Conservation (phyloP, 2,329 filamentous ascomycete species). For the Fusarium decemcellulare region DNA sequence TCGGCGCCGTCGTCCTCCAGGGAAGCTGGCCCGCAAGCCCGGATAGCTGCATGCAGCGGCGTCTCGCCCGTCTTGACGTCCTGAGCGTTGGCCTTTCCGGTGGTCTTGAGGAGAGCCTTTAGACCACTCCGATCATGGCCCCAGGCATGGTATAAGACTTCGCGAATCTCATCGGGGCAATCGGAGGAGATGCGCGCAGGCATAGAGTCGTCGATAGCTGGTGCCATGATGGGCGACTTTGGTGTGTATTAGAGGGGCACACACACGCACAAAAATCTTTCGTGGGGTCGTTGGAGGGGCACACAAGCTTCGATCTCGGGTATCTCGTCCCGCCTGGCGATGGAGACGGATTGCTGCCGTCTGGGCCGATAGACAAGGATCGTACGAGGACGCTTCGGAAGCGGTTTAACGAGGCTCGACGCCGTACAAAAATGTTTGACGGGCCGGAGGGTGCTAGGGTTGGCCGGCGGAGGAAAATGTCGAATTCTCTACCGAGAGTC, state of each 20-base stretch:
- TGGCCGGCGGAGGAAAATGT: conserved; percentile 16
- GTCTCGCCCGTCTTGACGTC: conserved; percentile 89
- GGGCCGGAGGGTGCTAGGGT: conserved; percentile 11
- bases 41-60: conserved; percentile 90
- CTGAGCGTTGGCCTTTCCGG: conserved; percentile 79
- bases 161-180: conserved; percentile 65
- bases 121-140: conserved; percentile 75
- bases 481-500: conserved; percentile 24
- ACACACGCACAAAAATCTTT: conserved; percentile 24
- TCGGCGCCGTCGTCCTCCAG: conserved; percentile 46
- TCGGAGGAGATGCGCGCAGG: conserved; percentile 66
- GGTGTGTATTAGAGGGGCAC: conserved; percentile 24
- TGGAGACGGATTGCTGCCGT: not conserved
- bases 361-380: conserved; percentile 23
- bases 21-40: conserved; percentile 71
- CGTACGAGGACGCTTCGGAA: not conserved
- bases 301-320: conserved; percentile 18
- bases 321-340: conserved; percentile 1
- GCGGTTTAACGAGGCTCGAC: not conserved
- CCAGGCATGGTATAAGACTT: conserved; percentile 70
- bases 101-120: conserved; percentile 76
- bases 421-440: not conserved
- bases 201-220: conserved; percentile 63
- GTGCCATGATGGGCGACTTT: conserved; percentile 44
- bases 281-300: conserved; percentile 36